Evolutionary conservation across 768 basidiomycete genomes (phyloP), one percentile per base, ranked within the genome.

Genomic region (Boletales sp.): DNA sequence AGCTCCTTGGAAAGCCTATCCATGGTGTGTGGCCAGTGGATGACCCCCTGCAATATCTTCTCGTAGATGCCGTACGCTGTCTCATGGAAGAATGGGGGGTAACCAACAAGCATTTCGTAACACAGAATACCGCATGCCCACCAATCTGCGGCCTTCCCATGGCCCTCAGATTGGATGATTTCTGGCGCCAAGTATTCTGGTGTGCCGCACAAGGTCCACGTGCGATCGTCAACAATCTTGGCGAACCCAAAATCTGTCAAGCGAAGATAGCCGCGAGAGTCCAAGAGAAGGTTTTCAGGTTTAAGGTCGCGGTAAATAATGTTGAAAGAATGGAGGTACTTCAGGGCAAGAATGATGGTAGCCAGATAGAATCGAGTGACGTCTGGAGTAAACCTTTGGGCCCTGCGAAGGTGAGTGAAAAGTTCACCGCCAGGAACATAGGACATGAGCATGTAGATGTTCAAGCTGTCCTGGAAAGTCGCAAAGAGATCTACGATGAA

Each of bases 251-350:
- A 99, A 72, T 99, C 97, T 18, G 94, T 95, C 52, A 98, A 82
- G 31, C 92, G 89, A 55, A 95, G 80, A 64, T 98, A 97, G 6
- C 97, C 97, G 35, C 86, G 82, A 18, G 89, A 83, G 65, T 97
- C 97, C 46, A 99, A 76, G 35, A 99, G 81, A n/a, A 99, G 82
- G 62, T 99, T 99, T 70, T 99, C 97, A 14, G 97, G 97, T 69
- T 99, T 98, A 58, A 99, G 81, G 70, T 98, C 95, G 39, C 95
- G 91, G 71, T 98, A 98, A 62, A 98, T 92, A 69, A 99, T 95
- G 74, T 97, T 94, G 72, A 89, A 91, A 13, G 87, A 87, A 68
- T 98, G 97, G 6, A 98, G 77, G 59, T 95, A 94, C 72, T 90
- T 91, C 59, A 98, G 78, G 31, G 94, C 97, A 51, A 98, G 83